Evolutionary conservation across 2,329 filamentous ascomycete genomes (phyloP).

Genomic region (Colletotrichum horii): DNA sequence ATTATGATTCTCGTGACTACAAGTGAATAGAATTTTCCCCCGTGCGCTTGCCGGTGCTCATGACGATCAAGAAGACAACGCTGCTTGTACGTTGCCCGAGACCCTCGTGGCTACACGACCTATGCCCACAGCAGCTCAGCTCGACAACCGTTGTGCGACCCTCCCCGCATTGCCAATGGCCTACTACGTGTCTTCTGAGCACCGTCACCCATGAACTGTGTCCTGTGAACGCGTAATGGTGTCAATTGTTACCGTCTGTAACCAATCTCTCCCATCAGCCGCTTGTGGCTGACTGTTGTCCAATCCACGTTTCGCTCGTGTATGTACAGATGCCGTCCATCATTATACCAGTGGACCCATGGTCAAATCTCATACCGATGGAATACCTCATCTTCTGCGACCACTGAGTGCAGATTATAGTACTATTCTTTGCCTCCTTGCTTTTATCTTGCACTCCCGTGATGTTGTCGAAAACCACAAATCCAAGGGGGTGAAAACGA

Average conservation of each 20-base stretch:
- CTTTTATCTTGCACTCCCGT: not conserved
- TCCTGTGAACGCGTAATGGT: not conserved
- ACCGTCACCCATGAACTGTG: not conserved
- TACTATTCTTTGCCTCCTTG: not conserved
- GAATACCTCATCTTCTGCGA: not conserved
- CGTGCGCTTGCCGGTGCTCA: not conserved
- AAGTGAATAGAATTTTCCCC: not conserved
- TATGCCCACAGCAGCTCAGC: not conserved
- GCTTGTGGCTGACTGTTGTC: not conserved
- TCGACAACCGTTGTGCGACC: not conserved
- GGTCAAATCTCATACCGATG: not conserved
- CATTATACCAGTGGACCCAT: not conserved
- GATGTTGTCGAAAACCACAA: not conserved
- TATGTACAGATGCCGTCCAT: constrained; percentile 10
- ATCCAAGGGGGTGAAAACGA: not conserved
- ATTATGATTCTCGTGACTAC: not conserved
- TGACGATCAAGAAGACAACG: not conserved
- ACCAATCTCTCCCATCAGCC: not conserved
- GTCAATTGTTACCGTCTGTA: not conserved
- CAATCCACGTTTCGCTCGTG: not conserved
- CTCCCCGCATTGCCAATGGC: not conserved
- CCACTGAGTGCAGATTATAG: not conserved
- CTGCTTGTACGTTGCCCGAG: not conserved
- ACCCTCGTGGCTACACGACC: not conserved
- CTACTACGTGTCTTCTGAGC: not conserved